Evolutionary conservation across 805 yeast species (phyloP).

Genomic region (Candida ovalis): DNA sequence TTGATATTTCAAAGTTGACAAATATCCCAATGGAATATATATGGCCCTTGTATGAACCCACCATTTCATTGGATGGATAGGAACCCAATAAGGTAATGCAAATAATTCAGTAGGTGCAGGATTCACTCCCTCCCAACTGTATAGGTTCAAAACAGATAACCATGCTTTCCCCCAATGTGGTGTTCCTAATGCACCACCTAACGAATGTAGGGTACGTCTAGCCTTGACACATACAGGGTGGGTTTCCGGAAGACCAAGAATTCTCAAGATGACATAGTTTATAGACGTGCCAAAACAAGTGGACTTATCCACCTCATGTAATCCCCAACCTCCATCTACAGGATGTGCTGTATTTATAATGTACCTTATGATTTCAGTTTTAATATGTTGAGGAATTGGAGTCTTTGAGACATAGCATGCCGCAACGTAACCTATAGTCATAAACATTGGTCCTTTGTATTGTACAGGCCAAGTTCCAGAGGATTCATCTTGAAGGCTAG

Average conservation of each 20-base stretch:
- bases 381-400: conserved; percentile 62
- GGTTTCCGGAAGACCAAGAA: conserved; percentile 68
- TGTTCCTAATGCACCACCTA: conserved; percentile 86
- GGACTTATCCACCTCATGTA: conserved; percentile 86
- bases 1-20: conserved; percentile 52
- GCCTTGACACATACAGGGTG: conserved; percentile 82
- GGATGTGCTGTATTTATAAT: conserved; percentile 92
- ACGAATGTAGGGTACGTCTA: conserved; percentile 55
- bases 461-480: conserved; percentile 90
- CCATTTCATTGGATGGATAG: conserved; percentile 95
- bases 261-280: conserved; percentile 76
- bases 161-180: conserved; percentile 99
- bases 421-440: conserved; percentile 85
- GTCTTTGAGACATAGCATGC: conserved; percentile 67
- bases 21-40: conserved; percentile 80
- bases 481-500: conserved; percentile 63
- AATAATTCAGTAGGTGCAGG: conserved; percentile 98
- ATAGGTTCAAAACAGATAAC: conserved; percentile 74
- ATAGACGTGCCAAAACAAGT: conserved; percentile 94
- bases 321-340: conserved; percentile 99
- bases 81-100: conserved; percentile 75
- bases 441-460: conserved; percentile 97
- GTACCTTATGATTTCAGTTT: conserved; percentile 74
- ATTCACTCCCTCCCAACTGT: conserved; percentile 94
- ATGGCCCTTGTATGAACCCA: conserved; percentile 98